Base-by-base conservation (phyloP, 2,329 filamentous ascomycete genomes). In the Pestalotiopsis sp. region DNA sequence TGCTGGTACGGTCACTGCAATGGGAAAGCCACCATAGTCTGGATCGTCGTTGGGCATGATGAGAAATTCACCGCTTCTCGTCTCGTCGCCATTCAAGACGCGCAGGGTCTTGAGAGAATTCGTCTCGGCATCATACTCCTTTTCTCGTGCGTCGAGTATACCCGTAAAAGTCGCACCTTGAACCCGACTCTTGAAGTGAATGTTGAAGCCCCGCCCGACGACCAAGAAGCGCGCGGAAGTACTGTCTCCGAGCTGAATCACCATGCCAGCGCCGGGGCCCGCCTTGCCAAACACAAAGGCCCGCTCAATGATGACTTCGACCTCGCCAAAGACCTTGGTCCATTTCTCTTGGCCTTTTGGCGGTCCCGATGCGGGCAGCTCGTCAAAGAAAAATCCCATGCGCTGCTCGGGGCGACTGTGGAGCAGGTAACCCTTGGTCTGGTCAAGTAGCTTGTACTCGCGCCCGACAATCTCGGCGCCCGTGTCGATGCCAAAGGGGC, bases 21-120 rank as follows among this genome's bases (percentile, higher is more conserved):
- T 88, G 0, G 85, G 85, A 68, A 88, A 88, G 0, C 84, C 84
- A 1, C 86, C 86, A 73, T 88, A 88, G 69, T 88, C 86, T 0
- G 86, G 85, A 41, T 87, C 80, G 41, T 87, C 84, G 68, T 83
- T 86, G 0, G 85, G 87, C 87, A 89, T 89, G 71, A 88, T 85
- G 20, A 81, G 73, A 62, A 81, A 84, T 61, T 78, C 77, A 1
- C 86, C 86, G 71, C 78, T 79, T 57, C 81, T 74, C 1, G 81
- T 83, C 74, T 83, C 81, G 66, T 75, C 73, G 57, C 73, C 73
- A 69, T 74, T 74, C 57, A 75, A 59, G 7, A 71, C 66, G 45
- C 71, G 69, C 17, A 65, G 66, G 6, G 70, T 74, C 13, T 41
- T 65, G 40, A 75, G 62, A 20, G 71, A 62, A 13, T 71, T 71